These are phyloP conservation scores for Globisporangium nagaii DNA, from an alignment of 352 stramenopile species.

Conservation along the genomic window DNA sequence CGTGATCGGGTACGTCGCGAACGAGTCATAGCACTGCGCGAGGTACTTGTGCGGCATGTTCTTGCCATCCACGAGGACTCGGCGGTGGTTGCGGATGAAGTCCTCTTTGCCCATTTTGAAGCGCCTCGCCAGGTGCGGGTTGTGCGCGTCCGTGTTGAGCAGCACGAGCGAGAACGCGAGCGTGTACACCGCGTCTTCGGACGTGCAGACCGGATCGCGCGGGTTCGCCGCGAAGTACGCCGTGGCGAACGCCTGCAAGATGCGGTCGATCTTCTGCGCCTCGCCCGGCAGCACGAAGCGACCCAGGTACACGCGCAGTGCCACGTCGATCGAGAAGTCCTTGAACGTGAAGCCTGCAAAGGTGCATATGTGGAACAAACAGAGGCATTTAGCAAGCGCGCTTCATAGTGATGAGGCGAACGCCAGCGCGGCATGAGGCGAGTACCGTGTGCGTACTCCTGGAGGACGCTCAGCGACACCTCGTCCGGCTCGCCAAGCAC, in stretches of 20 bases:
- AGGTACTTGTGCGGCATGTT: constrained; percentile 45
- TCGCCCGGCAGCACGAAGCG: constrained; percentile 67
- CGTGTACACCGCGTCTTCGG: constrained; percentile 73
- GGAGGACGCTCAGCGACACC: constrained; percentile 49
- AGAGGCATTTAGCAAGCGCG: background rate
- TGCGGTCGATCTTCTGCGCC: constrained; percentile 84
- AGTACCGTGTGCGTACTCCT: constrained; percentile 60
- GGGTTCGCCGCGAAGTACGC: constrained; percentile 60
- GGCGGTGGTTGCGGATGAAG: constrained; percentile 74
- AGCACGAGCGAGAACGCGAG: constrained; percentile 73
- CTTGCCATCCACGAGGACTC: constrained; percentile 29
- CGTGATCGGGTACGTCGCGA: constrained; percentile 49
- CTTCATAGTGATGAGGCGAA: background rate
- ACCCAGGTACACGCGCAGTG: constrained; percentile 65
- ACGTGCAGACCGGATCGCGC: constrained; percentile 40
- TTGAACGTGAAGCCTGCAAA: constrained; percentile 51
- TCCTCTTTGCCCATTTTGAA: constrained; percentile 75
- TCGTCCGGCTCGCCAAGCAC: constrained; percentile 64
- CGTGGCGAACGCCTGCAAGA: constrained; percentile 72
- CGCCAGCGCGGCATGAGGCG: too few relatives aligned
- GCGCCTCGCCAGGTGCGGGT: constrained; percentile 46
- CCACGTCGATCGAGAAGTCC: constrained; percentile 53
- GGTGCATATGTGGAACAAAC: background rate
- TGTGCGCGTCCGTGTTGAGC: constrained; percentile 80
- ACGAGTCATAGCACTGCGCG: constrained; percentile 59